These are phyloP conservation scores for Kandelia obovata DNA, from an alignment of 345 rosid species.

Conservation along the genomic window DNA sequence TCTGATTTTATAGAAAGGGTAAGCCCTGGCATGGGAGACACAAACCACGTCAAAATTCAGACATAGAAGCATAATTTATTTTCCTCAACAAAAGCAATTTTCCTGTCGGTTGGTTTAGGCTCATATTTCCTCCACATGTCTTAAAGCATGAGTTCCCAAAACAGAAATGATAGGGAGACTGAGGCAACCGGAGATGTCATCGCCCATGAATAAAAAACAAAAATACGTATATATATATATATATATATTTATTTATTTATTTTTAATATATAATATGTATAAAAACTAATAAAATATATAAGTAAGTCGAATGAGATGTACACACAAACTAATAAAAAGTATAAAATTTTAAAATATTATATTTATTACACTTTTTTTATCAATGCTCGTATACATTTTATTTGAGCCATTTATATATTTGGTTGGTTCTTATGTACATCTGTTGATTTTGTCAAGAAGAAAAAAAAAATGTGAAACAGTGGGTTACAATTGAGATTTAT, in stretches of 20 bases:
- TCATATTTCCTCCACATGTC: constrained; percentile 28
- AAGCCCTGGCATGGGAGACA: background rate
- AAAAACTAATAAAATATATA: too few relatives aligned
- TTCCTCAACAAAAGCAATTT: background rate
- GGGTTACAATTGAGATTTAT: constrained; percentile 21
- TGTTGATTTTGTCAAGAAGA: background rate
- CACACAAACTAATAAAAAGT: background rate
- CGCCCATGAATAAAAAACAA: too few relatives aligned
- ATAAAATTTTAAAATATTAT: background rate
- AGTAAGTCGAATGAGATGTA: too few relatives aligned
- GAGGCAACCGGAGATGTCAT: too few relatives aligned
- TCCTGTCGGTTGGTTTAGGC: constrained; percentile 21
- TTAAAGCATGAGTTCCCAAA: background rate
- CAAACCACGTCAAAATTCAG: background rate
- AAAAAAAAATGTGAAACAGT: constrained; percentile 19
- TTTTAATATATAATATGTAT: too few relatives aligned
- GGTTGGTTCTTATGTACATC: too few relatives aligned
- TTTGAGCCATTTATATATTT: too few relatives aligned
- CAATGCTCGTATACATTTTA: too few relatives aligned
- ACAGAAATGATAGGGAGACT: too few relatives aligned
- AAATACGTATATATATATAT: too few relatives aligned
- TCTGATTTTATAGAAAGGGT: background rate
- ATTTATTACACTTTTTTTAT: too few relatives aligned
- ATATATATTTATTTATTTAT: too few relatives aligned
- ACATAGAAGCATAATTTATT: background rate